Evolutionary conservation across 805 yeast species (phyloP), one percentile per base, ranked within the genome.

Genomic region (Candida nanaspora): DNA sequence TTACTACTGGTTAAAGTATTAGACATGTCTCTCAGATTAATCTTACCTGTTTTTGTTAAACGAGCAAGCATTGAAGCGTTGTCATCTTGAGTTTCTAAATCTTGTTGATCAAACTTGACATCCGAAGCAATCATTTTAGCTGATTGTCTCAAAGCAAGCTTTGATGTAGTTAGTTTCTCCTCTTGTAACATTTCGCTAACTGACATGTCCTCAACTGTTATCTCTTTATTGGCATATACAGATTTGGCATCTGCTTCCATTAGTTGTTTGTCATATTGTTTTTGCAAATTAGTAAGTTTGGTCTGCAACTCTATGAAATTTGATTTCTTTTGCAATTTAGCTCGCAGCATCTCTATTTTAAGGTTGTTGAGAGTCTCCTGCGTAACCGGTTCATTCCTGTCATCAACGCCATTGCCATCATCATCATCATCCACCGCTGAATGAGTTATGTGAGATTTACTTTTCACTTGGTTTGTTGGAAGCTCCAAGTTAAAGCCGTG

Each of bases 31-130:
- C 40, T 36, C 6, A 46, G 20, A 25, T 38, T 38, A 11, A 61
- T 46, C 20, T 56, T 54, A 8, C 58, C 60, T 15, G 50, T 48
- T 18, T 54, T 47, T 10, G 59, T 46, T 15, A 61, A 43, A 15
- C 48, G 40, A 0, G 76, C 68, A 9, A 71, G 53, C 30, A 52
- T 53, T 0, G 55, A 54, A 1, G 73, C 66, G 33, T 61, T 59
- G 6, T 69, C 74, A 39, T 68, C 72, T 38, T 68, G 65, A 33
- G 63, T 61, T 32, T 72, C 76, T 33, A 65, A 41, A 38, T 69
- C 72, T 11, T 22, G 9, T n/a, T 57, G 52, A 15, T 56, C 53
- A 46, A 55, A 72, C 15, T 50, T 56, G 28, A 55, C 57, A 41
- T 69, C 71, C 22, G 56, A 54, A 5, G 62, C 55, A 25, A 73